Evolutionary conservation across 208 protist genomes (phyloP), one percentile per base, ranked within the genome.

Genomic region (Herpetomonas samuelpessoai): DNA sequence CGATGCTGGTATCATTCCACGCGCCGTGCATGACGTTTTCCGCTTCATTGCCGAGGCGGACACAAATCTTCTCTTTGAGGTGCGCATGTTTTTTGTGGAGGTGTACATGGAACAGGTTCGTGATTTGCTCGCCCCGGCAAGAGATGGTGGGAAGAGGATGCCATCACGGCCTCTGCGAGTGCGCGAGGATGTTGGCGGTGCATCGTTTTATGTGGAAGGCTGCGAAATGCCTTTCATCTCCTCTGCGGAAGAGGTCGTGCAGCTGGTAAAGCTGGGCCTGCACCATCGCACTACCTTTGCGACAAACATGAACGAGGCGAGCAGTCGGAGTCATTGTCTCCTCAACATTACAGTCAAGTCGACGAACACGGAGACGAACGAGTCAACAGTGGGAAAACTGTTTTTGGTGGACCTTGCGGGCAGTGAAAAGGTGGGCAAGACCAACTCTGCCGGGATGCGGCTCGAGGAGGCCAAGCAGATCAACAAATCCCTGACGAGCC

Each of bases 41-140:
- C 28, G 77, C 6, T 57, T 66, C 52, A 96, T 99, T 53, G 61
- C 58, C 4, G 62, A 66, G 9, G 77, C 84, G 7, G 68, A 84
- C 31, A 62, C 65, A 14, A 56, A 53, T 25, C 86, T 84, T 12
- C 95, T 98, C 57, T 98, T 98, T 70, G 91, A 93, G 19, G 88
- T 99, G 26, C 90, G 91, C 29, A 76, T 98, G 31, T 93, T 88
- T 22, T 98, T 97, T 79, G 79, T 98, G 21, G 98, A 99, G 73
- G 91, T 99, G 46, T 99, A 99, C 79, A 97, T 98, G 90, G 98
- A 99, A 44, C 87, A 86, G 67, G 91, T 99, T 26, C 74, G 89
- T 2, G 98, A 99, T 68, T 67, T 99, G 35, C 74, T 99, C 2
- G 72, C 79, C 29, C 60, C 88, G 14, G 56, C 41, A 21, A 41